Conservation (phyloP, 306 rosid genomes). For the Erythrophleum fordii region DNA sequence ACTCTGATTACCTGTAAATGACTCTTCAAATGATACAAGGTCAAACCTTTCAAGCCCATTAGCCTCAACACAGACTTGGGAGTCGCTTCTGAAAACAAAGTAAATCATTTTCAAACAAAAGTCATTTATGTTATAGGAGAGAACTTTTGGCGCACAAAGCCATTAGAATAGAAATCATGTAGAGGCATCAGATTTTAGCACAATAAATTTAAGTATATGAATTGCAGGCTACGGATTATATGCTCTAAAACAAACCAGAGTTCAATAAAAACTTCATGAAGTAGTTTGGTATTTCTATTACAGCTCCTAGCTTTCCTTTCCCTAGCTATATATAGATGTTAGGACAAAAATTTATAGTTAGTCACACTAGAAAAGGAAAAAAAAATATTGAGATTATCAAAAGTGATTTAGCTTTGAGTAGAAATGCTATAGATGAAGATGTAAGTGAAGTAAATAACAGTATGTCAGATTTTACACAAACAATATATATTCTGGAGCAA, state of each 20-base stretch:
- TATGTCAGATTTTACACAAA: background rate
- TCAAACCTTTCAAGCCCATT: slow-evolving; percentile 96
- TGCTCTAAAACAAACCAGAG: background rate
- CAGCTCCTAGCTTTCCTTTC: background rate
- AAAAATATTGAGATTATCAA: background rate
- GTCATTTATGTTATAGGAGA: background rate
- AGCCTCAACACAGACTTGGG: slow-evolving; percentile 89
- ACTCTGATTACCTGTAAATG: slow-evolving; percentile 82
- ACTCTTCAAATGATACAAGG: slow-evolving; percentile 95
- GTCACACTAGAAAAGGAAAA: background rate
- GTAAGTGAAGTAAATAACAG: background rate
- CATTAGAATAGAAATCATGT: background rate
- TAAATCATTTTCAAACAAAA: slow-evolving; percentile 31
- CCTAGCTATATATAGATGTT: background rate
- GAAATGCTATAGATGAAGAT: background rate
- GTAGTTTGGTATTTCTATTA: background rate
- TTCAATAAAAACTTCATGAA: slow-evolving; percentile 17
- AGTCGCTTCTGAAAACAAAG: slow-evolving; percentile 78
- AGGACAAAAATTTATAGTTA: background rate
- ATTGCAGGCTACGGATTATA: background rate
- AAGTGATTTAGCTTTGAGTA: background rate
- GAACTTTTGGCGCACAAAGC: background rate
- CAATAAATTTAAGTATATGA: background rate
- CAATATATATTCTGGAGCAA: background rate
- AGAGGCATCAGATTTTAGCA: background rate